Conservation (phyloP, 1,284 basidiomycete species). For the Cutaneotrichosporon dermatis region DNA sequence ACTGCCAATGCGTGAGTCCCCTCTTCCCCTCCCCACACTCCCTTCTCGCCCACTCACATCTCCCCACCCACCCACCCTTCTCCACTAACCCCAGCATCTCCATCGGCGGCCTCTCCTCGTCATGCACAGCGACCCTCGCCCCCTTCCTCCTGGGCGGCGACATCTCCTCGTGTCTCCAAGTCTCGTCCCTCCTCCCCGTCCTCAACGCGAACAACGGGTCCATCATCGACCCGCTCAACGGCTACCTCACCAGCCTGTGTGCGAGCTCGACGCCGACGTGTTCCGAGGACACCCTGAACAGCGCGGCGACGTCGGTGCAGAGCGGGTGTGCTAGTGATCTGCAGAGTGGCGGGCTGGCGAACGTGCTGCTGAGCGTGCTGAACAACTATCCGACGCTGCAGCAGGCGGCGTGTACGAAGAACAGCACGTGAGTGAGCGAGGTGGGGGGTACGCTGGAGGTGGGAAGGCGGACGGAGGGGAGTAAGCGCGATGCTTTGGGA, state of each 20-base stretch:
- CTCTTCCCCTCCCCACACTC: too few species aligned
- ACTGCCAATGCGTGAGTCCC: neutral
- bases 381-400: constrained; percentile 32
- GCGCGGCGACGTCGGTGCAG: constrained; percentile 15
- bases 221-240: constrained; percentile 31
- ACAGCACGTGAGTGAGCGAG: constrained; percentile 32
- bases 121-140: neutral
- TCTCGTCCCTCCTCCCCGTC: constrained; percentile 31
- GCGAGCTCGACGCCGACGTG: constrained; percentile 32
- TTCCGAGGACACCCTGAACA: constrained; percentile 35
- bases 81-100: neutral
- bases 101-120: neutral
- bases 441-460: too few species aligned
- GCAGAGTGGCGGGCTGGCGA: constrained; percentile 20
- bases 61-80: neutral
- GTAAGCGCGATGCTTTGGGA: too few species aligned
- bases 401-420: constrained; percentile 38
- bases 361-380: constrained; percentile 23
- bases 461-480: too few species aligned
- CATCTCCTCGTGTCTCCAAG: constrained; percentile 29
- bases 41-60: too few species aligned
- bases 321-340: constrained; percentile 12
- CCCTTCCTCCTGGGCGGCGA: constrained; percentile 4
- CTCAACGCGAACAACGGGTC: constrained; percentile 22
- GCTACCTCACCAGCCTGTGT: constrained; percentile 39